These are phyloP conservation scores for Aspergillus baeticus DNA, from an alignment of 495 filamentous ascomycete genomes.

Conservation along the genomic window DNA sequence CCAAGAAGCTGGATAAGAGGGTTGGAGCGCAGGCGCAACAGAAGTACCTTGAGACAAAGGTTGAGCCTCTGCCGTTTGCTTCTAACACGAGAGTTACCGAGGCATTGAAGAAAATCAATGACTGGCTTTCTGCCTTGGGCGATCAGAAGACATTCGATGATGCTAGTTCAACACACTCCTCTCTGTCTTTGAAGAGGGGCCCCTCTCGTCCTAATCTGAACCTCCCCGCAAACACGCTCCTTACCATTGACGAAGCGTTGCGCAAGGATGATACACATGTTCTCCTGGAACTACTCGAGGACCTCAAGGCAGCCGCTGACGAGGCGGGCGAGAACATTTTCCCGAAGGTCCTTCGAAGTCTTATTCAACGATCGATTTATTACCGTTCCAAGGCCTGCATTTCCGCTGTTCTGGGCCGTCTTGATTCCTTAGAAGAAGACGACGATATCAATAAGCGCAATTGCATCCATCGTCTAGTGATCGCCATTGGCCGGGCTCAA, in stretches of 20 bases:
- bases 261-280: constrained; percentile 66
- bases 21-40: constrained; percentile 71
- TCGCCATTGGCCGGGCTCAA: constrained; percentile 81
- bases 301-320: constrained; percentile 51
- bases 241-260: constrained; percentile 75
- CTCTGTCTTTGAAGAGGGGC: constrained; percentile 66
- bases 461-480: constrained; percentile 87
- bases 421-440: constrained; percentile 73
- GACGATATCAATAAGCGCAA: constrained; percentile 94
- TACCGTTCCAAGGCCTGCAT: constrained; percentile 67
- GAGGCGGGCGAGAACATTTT: constrained; percentile 46
- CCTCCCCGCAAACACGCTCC: constrained; percentile 61
- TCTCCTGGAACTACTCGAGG: constrained; percentile 57
- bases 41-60: constrained; percentile 81
- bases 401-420: constrained; percentile 60
- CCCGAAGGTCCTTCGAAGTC: constrained; percentile 66
- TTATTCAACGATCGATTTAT: constrained; percentile 82
- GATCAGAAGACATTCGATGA: constrained; percentile 72
- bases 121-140: constrained; percentile 80
- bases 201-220: constrained; percentile 69
- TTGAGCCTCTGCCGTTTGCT: constrained; percentile 81
- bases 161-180: constrained; percentile 66
- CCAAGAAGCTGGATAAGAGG: constrained; percentile 96
- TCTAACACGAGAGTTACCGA: constrained; percentile 65
- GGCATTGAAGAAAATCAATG: constrained; percentile 76